phyloP scores from a whole-genome alignment of 2,329 filamentous ascomycete species.

The Aspergillus niger region DNA sequence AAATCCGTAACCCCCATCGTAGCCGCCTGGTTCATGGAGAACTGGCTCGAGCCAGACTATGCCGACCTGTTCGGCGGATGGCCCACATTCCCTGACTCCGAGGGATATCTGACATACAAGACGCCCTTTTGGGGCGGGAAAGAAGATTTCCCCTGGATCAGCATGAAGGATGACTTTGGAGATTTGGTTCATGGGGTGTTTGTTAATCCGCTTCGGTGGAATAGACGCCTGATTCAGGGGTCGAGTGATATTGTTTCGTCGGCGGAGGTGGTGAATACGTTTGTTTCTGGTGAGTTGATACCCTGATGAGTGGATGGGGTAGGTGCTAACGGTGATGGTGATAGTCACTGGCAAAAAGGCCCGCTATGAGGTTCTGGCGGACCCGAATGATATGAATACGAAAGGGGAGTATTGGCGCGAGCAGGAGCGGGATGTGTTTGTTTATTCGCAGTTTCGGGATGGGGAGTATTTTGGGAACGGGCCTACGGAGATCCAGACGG shows the following conservation, averaged over 20 bases:
- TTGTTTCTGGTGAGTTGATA: constrained; percentile 23
- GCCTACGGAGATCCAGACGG: constrained; percentile 28
- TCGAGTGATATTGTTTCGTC: constrained; percentile 39
- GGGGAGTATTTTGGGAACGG: constrained; percentile 35
- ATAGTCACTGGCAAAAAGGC: neutral
- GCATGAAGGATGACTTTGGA: constrained; percentile 47
- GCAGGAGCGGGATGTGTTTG: constrained; percentile 40
- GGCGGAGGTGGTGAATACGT: constrained; percentile 33
- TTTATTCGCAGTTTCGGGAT: constrained; percentile 38
- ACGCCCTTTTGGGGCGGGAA: constrained; percentile 46
- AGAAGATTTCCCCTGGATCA: constrained; percentile 43
- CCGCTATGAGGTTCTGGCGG: neutral
- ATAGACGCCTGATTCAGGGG: constrained; percentile 41
- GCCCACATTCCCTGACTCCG: constrained; percentile 37
- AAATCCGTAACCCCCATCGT: constrained; percentile 39
- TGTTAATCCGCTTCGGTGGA: constrained; percentile 42
- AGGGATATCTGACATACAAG: constrained; percentile 41
- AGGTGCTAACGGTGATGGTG: neutral
- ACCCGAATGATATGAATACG: constrained; percentile 27
- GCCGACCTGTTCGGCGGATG: constrained; percentile 46
- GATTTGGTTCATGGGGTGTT: constrained; percentile 52
- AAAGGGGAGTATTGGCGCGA: constrained; percentile 30
- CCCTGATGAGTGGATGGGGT: neutral
- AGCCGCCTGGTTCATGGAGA: constrained; percentile 49
- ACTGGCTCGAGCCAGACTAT: constrained; percentile 40